Evolutionary conservation across 2,329 filamentous ascomycete species (phyloP).

Genomic region (Lizonia empirigonia): DNA sequence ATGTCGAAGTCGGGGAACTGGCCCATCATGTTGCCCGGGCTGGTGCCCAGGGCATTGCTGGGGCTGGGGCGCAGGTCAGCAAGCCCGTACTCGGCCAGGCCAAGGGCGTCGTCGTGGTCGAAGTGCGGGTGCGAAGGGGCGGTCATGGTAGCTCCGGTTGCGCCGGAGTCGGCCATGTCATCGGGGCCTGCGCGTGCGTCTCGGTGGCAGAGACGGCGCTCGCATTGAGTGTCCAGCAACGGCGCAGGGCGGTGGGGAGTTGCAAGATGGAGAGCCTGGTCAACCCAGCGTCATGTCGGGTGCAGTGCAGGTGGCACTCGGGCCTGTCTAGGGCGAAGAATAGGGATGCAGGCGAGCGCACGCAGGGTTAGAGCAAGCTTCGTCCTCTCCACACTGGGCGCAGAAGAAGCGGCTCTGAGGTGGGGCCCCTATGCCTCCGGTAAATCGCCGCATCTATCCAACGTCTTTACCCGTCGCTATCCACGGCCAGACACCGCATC

Average conservation of each 20-base stretch:
- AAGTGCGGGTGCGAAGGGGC: slow-evolving; percentile 34
- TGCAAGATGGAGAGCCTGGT: not conserved
- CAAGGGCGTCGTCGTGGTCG: slow-evolving; percentile 43
- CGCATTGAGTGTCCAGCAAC: slow-evolving; percentile 28
- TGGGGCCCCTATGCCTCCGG: slow-evolving; percentile 3
- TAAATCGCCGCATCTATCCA: not conserved
- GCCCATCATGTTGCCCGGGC: slow-evolving; percentile 32
- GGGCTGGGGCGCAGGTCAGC: slow-evolving; percentile 35
- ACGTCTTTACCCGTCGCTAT: not conserved
- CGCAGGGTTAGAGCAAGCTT: slow-evolving; percentile 15
- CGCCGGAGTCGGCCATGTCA: slow-evolving; percentile 38
- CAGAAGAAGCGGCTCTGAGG: slow-evolving; percentile 14
- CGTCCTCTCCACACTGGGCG: slow-evolving; percentile 13
- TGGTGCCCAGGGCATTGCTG: slow-evolving; percentile 18
- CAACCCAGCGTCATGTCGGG: slow-evolving; percentile 10
- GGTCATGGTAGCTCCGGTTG: slow-evolving; percentile 37
- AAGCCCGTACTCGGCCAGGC: slow-evolving; percentile 45
- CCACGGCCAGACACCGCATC: not conserved
- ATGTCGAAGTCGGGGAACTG: slow-evolving; percentile 43
- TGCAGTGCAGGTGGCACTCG: slow-evolving; percentile 2
- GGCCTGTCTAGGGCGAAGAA: not conserved
- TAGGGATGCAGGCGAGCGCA: not conserved
- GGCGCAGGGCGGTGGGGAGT: not conserved
- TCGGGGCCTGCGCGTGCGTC: slow-evolving; percentile 30
- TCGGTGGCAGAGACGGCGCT: slow-evolving; percentile 21